Base-by-base conservation (phyloP, 768 basidiomycete species). In the Suillus tomentosus region DNA sequence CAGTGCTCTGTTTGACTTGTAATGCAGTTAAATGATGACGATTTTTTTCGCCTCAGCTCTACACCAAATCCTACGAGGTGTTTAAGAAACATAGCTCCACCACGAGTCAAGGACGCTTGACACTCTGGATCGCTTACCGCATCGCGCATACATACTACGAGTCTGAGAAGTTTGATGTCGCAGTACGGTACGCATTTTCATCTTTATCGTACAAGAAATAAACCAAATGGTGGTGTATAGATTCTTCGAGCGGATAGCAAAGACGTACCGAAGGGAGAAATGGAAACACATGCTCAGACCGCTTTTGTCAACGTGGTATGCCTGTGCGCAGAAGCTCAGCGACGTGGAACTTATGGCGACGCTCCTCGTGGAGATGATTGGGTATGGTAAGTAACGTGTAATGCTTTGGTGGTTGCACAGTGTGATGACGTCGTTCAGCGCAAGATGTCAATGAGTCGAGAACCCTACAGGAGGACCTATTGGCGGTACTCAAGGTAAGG, bases 191-290 rank as follows among this genome's bases (percentile, higher is more conserved):
- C 53, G 83, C 76, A 11, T 27, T 9, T n/a, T 54, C 36, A 45
- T 37, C 6, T 24, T 27, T 27, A 17, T 50, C 22, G 24, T 43
- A 24, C 31, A 27, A 51, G 15, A 5, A 47, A 39, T 4, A 22
- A 50, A 48, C 56, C 63, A 39, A 57, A 19, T 43, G 51, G n/a
- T 5, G n/a, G 31, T 45, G 7, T 22, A 17, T 66, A 96, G 93
- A 55, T 99, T 96, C 78, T 94, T 95, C 74, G 96, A 96, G 72
- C 87, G 95, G 15, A 96, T 98, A 64, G 89, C 91, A 1, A 90
- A 87, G 73, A 91, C 89, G 0, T 98, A 97, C 72, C 86, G 91
- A n/a, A 81, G 85, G 59, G 95, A 98, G 74, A 81, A 84, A 58
- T 99, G 95, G 95, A 79, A 80, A 10, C 72, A 83, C 0, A 84